These are phyloP conservation scores for Withania somnifera DNA, from an alignment of 305 asterid genomes.

Conservation along the genomic window DNA sequence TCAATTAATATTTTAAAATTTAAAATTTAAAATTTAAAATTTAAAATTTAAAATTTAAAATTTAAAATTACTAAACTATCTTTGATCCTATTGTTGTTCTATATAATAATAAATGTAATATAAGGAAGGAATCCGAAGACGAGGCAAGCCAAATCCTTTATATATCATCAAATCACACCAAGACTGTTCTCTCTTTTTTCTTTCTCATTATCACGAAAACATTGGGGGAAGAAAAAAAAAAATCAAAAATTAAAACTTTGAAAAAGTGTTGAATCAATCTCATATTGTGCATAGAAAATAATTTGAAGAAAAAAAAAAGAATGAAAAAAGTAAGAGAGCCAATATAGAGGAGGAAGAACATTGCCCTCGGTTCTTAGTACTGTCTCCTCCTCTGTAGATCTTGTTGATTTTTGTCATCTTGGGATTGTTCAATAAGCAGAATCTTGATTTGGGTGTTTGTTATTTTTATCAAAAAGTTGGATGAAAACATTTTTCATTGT, in stretches of 20 bases:
- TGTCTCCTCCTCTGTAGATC: conserved; percentile 20
- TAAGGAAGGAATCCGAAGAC: not conserved
- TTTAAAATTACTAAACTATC: too few relatives aligned
- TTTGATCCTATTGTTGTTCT: too few relatives aligned
- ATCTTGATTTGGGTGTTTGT: conserved; percentile 14
- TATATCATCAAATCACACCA: not conserved
- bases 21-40: too few relatives aligned
- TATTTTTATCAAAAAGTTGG: not conserved
- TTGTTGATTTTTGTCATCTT: not conserved
- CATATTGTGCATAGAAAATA: not conserved
- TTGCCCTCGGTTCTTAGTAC: conserved; percentile 5
- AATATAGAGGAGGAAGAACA: conserved; percentile 16
- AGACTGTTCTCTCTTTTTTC: not conserved
- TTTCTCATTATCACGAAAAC: not conserved
- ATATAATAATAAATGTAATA: too few relatives aligned
- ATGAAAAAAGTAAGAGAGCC: conserved; percentile 3
- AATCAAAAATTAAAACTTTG: not conserved
- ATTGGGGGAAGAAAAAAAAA: not conserved
- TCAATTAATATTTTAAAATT: too few relatives aligned
- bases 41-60: too few relatives aligned
- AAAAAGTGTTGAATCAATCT: not conserved
- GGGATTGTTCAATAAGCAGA: not conserved
- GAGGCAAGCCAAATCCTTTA: not conserved
- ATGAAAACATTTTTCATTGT: not conserved
- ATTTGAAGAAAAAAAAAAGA: not conserved